Base-by-base conservation (phyloP, 805 yeast genomes). In the Cephaloascus fragrans region DNA sequence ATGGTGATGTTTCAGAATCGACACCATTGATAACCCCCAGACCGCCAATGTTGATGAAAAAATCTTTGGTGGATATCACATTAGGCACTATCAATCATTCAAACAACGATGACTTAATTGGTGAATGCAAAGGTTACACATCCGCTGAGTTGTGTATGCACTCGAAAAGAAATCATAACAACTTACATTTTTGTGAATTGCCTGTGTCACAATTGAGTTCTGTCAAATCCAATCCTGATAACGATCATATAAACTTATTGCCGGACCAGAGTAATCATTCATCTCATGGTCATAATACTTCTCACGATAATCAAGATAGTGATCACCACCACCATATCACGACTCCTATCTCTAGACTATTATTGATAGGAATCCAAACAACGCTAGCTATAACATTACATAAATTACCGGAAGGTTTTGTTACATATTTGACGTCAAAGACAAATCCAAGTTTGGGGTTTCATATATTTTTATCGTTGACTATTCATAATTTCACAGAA, bases 381-480 rank as follows among this genome's bases (percentile, higher is more conserved):
- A 78, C 89, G 4, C 56, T 89, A 37, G 97, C 95, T 0, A 76
- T 90, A 20, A 75, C 94, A 0, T 60, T 93, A 20, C 98, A 90
- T 61, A 89, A 93, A 55, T 69, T 90, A 19, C 98, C 98, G 0
- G 98, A 90, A 59, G 98, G 98, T 0, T 85, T 90, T 51, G 78
- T 90, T 39, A 82, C 94, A 35, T 90, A 75, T 55, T 83, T 83
- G 26, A 88, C 93, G 0, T 71, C 87, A 2, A 64, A 66, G 41
- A 76, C 83, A 2, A 61, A 69, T 42, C 64, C 66, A 3, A 59
- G 68, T 26, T 60, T 88, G 19, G 97, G 97, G 0, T 49, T 87
- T 17, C 71, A 86, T 14, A 86, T 90, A 10, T 89, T 93, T 51
- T 56, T 89, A 17, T 87, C 96, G 36, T 68, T 90, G 52, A 76